Percentiles rank a stretch among this genome's conserved stretches.
Conservation (phyloP, 2,329 filamentous ascomycete genomes). For the Ophiostoma pallidulum region DNA sequence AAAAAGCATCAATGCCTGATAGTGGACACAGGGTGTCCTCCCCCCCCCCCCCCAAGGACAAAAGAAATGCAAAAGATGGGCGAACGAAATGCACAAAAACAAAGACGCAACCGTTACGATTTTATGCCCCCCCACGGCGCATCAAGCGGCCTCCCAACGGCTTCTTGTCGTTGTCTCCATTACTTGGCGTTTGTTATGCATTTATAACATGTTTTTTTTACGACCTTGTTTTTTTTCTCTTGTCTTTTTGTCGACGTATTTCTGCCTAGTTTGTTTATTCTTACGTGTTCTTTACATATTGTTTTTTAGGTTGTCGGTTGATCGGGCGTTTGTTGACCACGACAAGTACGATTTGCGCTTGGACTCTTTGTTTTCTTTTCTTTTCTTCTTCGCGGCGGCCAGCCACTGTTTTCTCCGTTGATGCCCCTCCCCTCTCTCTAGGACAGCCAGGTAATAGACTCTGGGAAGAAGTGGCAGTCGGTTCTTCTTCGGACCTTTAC, state of each 20-base stretch:
- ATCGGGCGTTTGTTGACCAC: slow-evolving; percentile 3
- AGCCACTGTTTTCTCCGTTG: not conserved
- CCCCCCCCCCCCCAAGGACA: too few relatives aligned
- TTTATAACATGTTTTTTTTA: slow-evolving; percentile 2
- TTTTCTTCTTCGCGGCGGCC: not conserved
- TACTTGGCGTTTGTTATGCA: slow-evolving; percentile 3
- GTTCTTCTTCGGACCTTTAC: too few relatives aligned
- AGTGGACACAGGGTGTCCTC: too few relatives aligned
- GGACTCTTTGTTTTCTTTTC: not conserved
- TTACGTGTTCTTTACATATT: not conserved
- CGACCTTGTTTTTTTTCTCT: not conserved
- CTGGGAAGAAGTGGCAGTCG: not conserved
- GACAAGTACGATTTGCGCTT: slow-evolving; percentile 4
- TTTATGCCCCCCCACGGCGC: slow-evolving; percentile 1
- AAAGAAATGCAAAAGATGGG: not conserved
- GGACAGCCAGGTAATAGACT: too few relatives aligned
- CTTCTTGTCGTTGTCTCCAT: not conserved
- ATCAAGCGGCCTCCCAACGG: not conserved
- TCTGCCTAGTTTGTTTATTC: not conserved
- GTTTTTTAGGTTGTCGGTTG: not conserved
- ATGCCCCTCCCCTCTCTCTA: not conserved
- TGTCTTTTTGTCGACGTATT: not conserved
- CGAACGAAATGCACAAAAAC: not conserved
- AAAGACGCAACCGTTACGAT: not conserved
- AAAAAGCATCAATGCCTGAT: not conserved